Conservation (phyloP, 1,284 basidiomycete genomes). For the Heterobasidion parviporum region DNA sequence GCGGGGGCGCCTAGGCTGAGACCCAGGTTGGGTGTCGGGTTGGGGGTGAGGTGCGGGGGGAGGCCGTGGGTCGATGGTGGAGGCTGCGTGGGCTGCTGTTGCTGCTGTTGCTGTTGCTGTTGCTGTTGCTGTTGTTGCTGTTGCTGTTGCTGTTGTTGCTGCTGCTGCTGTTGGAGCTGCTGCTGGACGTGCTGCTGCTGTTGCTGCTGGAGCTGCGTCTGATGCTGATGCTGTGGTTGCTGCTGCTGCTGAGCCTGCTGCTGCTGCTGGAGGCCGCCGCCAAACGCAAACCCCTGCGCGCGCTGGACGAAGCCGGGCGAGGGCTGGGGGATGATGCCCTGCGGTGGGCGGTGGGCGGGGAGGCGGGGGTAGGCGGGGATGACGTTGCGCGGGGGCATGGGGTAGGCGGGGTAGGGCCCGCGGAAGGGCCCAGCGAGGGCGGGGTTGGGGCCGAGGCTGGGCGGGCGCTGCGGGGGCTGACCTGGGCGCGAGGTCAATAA, state of each 20-base stretch:
- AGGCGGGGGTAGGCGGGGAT: constrained; percentile 23
- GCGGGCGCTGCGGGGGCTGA: constrained; percentile 72
- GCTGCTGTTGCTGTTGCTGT: constrained; percentile 27
- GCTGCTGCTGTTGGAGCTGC: constrained; percentile 18
- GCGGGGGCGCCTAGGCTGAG: constrained; percentile 31
- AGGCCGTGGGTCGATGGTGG: not conserved
- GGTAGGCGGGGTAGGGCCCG: constrained; percentile 53
- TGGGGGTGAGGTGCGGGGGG: not conserved
- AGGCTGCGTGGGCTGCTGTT: not conserved
- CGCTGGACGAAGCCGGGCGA: constrained; percentile 57
- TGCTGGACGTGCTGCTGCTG: constrained; percentile 11
- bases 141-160: constrained; percentile 29
- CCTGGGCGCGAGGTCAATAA: constrained; percentile 36
- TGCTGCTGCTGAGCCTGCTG: constrained; percentile 27
- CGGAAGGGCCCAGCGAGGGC: constrained; percentile 55
- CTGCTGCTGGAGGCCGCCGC: constrained; percentile 34
- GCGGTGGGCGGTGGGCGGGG: not conserved
- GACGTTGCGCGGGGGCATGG: constrained; percentile 53
- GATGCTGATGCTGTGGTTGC: constrained; percentile 29
- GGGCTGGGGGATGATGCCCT: constrained; percentile 44
- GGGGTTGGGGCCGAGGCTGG: constrained; percentile 60
- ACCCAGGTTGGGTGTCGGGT: constrained; percentile 13
- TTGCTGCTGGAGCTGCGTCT: constrained; percentile 21
- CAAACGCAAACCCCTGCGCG: constrained; percentile 51
- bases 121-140: constrained; percentile 32